Evolutionary conservation across 2,329 filamentous ascomycete species (phyloP).

Genomic region (Ceratocystis alfenasii): DNA sequence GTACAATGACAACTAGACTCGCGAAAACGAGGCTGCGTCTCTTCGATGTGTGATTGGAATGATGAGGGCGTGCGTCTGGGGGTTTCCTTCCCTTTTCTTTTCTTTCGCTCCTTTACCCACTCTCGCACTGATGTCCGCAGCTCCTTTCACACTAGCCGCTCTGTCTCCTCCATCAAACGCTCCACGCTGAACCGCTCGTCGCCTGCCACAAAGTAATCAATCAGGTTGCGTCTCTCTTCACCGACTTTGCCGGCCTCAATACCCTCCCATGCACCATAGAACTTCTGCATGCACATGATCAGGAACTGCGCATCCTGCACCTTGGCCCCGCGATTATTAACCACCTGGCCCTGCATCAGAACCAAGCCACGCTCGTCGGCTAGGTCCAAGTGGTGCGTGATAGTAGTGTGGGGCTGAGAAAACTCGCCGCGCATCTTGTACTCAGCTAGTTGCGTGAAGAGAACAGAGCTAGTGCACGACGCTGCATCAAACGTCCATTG

Average conservation of each 20-base stretch:
- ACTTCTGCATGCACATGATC: conserved; percentile 84
- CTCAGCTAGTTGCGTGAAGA: conserved; percentile 89
- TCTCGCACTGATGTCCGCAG: neutral
- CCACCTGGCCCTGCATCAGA: conserved; percentile 71
- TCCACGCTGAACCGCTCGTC: conserved; percentile 73
- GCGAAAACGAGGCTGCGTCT: neutral
- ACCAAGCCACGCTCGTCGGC: conserved; percentile 63
- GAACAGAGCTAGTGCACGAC: conserved; percentile 56
- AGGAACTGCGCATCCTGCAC: conserved; percentile 80
- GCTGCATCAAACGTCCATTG: conserved; percentile 82
- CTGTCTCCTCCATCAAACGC: conserved; percentile 74
- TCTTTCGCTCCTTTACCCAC: neutral
- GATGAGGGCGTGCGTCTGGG: neutral
- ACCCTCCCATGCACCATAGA: conserved; percentile 60
- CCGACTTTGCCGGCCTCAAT: conserved; percentile 30
- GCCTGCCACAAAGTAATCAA: conserved; percentile 72
- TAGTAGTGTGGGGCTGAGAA: conserved; percentile 80
- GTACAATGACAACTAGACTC: neutral
- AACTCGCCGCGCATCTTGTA: conserved; percentile 86
- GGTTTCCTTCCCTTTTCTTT: neutral
- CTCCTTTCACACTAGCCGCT: conserved; percentile 52
- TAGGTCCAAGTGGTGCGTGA: conserved; percentile 83
- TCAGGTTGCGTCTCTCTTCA: conserved; percentile 52
- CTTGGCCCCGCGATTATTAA: conserved; percentile 62
- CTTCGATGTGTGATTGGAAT: neutral